phyloP scores from a whole-genome alignment of 2,329 filamentous ascomycete species.

The Sporothrix pseudoabietina region DNA sequence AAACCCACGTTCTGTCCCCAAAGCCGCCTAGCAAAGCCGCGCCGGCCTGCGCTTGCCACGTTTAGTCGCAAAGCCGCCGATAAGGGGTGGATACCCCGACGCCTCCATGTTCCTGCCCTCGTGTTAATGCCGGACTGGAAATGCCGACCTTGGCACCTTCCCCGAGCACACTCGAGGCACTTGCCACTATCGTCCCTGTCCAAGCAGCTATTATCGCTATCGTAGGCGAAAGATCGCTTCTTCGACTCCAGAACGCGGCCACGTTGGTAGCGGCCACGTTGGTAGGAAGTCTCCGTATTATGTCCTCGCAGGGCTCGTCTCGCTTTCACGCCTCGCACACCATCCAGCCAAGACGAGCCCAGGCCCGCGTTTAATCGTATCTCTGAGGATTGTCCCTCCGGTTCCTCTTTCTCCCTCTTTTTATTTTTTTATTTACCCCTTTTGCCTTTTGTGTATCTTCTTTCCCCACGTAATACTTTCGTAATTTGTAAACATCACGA shows the following conservation, averaged over 20 bases:
- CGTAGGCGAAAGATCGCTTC: neutral
- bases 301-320: neutral
- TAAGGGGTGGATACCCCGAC: neutral
- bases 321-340: neutral
- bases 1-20: neutral
- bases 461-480: neutral
- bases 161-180: no score
- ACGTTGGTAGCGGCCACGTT: neutral
- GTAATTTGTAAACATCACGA: neutral
- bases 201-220: neutral
- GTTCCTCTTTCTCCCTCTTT: neutral
- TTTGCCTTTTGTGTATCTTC: neutral
- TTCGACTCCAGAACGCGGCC: neutral
- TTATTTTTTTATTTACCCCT: neutral
- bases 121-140: neutral
- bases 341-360: neutral
- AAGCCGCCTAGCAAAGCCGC: slow-evolving; percentile 6
- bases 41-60: neutral
- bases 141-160: neutral
- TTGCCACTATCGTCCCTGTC: no score
- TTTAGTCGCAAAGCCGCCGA: neutral
- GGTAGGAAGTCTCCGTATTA: neutral
- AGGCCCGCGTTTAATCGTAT: neutral
- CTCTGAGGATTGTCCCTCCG: neutral
- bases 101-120: neutral